Percentiles rank a stretch among this genome's conserved stretches.
phyloP scores from a whole-genome alignment of 306 rosid genomes.

The Vigna angularis region DNA sequence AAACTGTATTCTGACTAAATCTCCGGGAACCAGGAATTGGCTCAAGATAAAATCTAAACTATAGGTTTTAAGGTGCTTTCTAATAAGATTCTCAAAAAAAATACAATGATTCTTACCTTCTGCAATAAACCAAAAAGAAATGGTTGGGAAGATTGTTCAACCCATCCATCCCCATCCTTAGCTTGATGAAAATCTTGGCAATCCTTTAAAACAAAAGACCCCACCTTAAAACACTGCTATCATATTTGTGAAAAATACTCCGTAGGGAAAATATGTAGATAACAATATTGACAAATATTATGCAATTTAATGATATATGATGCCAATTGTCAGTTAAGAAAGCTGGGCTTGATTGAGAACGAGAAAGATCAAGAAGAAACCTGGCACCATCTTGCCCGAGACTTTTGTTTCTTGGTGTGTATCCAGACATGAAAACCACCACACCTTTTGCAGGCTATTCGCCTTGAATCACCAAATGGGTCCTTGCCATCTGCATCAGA shows the following conservation, averaged over 20 bases:
- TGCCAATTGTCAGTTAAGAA: slow-evolving; percentile 35
- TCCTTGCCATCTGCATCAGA: slow-evolving; percentile 81
- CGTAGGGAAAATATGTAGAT: slow-evolving; percentile 24
- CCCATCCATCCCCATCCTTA: slow-evolving; percentile 99
- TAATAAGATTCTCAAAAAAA: slow-evolving; percentile 11
- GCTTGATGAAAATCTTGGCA: slow-evolving; percentile 98
- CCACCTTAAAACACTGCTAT: slow-evolving; percentile 42
- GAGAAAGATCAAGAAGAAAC: slow-evolving; percentile 54
- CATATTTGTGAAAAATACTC: slow-evolving; percentile 21
- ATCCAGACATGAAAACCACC: slow-evolving; percentile 82
- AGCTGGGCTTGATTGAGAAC: slow-evolving; percentile 12
- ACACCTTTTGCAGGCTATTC: slow-evolving; percentile 89
- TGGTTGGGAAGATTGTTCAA: slow-evolving; percentile 94
- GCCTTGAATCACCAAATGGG: slow-evolving; percentile 76
- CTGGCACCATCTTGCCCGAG: slow-evolving; percentile 99
- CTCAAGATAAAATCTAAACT: slow-evolving; percentile 18
- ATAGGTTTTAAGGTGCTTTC: slow-evolving; percentile 8
- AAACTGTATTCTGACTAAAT: slow-evolving; percentile 23
- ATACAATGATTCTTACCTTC: slow-evolving; percentile 64
- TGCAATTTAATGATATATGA: background rate
- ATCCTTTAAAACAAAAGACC: slow-evolving; percentile 63
- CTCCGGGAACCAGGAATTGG: slow-evolving; percentile 22
- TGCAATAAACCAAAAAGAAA: slow-evolving; percentile 90
- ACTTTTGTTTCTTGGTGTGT: slow-evolving; percentile 80
- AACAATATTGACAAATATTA: slow-evolving; percentile 29